Evolutionary conservation across 1,139 yeast genomes (phyloP).

Genomic region (Candida sp.): DNA sequence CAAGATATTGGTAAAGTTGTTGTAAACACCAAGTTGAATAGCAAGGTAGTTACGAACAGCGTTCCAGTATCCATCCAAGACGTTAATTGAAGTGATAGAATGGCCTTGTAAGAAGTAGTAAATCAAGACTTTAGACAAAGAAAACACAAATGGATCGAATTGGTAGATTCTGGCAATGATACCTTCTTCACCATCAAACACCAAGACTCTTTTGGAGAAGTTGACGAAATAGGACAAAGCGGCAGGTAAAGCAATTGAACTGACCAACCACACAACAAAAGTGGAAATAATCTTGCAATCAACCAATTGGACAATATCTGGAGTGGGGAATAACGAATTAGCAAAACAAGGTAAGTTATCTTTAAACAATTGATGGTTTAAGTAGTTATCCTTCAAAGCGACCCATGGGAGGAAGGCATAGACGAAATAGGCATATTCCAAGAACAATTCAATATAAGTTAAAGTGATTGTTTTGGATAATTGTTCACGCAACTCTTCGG

Average conservation of each 20-base stretch:
- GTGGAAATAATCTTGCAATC: constrained; percentile 28
- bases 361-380: constrained; percentile 37
- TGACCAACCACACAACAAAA: constrained; percentile 36
- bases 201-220: constrained; percentile 46
- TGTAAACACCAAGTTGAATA: constrained; percentile 37
- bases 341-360: constrained; percentile 29
- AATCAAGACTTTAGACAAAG: constrained; percentile 46
- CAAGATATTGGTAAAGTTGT: constrained; percentile 30
- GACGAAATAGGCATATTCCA: constrained; percentile 36
- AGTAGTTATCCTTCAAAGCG: constrained; percentile 32
- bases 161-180: constrained; percentile 34
- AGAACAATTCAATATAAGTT: constrained; percentile 35
- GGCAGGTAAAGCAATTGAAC: constrained; percentile 43
- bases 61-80: constrained; percentile 26
- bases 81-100: constrained; percentile 24
- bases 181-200: constrained; percentile 36
- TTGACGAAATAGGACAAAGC: constrained; percentile 48
- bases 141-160: constrained; percentile 58
- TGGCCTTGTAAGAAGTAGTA: constrained; percentile 39
- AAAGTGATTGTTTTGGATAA: constrained; percentile 48
- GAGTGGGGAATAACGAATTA: constrained; percentile 20
- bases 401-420: constrained; percentile 35
- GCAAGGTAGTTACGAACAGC: constrained; percentile 34
- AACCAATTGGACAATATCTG: constrained; percentile 35
- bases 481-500: constrained; percentile 46